phyloP scores from a whole-genome alignment of 2,329 filamentous ascomycete species.

The Aspergillus sp. region DNA sequence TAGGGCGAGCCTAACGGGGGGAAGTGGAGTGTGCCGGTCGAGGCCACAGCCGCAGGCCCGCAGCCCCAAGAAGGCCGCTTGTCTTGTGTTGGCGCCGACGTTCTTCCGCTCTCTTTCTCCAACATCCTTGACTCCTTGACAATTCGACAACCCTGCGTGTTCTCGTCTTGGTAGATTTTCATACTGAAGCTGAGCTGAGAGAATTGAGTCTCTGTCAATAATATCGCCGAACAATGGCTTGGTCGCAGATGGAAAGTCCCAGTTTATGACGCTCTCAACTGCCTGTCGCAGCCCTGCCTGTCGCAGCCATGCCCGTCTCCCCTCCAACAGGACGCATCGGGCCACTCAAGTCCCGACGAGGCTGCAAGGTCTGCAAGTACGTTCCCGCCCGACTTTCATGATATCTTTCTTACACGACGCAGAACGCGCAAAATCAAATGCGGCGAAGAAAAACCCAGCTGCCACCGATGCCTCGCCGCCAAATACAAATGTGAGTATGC shows the following conservation, averaged over 20 bases:
- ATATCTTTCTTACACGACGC: neutral
- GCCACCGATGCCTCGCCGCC: conserved; percentile 36
- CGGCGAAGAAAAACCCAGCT: conserved; percentile 40
- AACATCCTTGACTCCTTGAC: neutral
- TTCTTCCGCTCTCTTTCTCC: neutral
- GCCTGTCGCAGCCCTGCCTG: neutral
- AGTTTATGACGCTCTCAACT: neutral
- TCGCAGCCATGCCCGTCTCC: neutral
- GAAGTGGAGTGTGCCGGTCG: neutral
- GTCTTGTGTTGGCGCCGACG: neutral
- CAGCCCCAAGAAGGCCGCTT: neutral
- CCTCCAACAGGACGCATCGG: neutral
- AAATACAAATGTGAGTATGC: conserved; percentile 40
- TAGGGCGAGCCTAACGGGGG: neutral
- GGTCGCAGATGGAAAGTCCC: neutral
- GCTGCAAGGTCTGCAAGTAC: conserved; percentile 40
- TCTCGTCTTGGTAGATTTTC: neutral
- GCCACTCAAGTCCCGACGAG: conserved; percentile 28
- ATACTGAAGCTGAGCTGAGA: neutral
- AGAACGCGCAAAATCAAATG: conserved; percentile 42
- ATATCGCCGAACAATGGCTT: neutral
- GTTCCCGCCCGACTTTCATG: neutral
- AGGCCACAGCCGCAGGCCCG: neutral
- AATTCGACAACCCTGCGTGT: too few species aligned
- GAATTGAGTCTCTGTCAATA: neutral